Evolutionary conservation across 164 flowering plant species (phyloP).

Genomic region (Echeveria elegans): DNA sequence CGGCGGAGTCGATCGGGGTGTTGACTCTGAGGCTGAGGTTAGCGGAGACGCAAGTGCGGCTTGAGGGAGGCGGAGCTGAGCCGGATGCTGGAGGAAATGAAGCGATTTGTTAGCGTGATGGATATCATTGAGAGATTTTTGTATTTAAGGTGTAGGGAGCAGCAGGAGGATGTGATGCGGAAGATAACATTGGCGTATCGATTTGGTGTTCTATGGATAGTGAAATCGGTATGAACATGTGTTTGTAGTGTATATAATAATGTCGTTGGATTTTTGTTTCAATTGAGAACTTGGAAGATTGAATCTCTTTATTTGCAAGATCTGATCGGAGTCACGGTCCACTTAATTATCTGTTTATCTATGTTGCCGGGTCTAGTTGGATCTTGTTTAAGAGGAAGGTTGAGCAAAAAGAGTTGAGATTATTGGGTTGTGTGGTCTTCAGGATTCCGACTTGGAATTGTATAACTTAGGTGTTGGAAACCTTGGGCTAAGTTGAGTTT

Average conservation of each 20-base stretch:
- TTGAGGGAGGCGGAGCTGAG: slow-evolving; percentile 63
- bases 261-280: not conserved
- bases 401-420: not conserved
- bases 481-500: too few relatives aligned
- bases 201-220: not conserved
- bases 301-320: not conserved
- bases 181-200: too few relatives aligned
- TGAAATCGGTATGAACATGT: too few relatives aligned
- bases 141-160: slow-evolving; percentile 33
- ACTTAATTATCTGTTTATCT: too few relatives aligned
- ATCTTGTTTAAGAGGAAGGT: not conserved
- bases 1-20: slow-evolving; percentile 17
- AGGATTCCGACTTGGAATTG: not conserved
- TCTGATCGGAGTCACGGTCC: not conserved
- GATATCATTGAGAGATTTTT: slow-evolving; percentile 54
- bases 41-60: slow-evolving; percentile 58
- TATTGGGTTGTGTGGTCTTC: too few relatives aligned
- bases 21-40: slow-evolving; percentile 37
- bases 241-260: not conserved
- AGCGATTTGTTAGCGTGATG: slow-evolving; percentile 60
- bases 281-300: not conserved
- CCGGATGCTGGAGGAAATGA: slow-evolving; percentile 57
- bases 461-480: too few relatives aligned
- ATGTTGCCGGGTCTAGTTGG: too few relatives aligned
- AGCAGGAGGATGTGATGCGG: slow-evolving; percentile 21